Base-by-base conservation (phyloP, 495 filamentous ascomycete species). In the Trichoderma parareesei region DNA sequence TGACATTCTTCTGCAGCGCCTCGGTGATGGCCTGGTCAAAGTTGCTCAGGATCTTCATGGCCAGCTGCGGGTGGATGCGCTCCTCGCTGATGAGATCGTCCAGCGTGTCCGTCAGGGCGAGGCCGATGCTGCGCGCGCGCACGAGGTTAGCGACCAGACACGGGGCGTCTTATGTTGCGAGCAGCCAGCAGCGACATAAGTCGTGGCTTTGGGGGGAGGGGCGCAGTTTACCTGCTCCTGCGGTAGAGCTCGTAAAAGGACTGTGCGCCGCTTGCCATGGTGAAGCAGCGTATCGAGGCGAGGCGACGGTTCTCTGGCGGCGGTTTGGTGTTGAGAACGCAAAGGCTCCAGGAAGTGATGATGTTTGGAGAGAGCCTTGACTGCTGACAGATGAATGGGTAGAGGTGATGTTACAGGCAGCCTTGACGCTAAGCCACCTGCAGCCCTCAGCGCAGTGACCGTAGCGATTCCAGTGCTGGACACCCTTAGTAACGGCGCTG, bases 181-280 rank as follows among this genome's bases (percentile, higher is more conserved):
- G 27, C 27, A 27, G 27, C 27, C 27, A 27, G 48, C 42, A 59
- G 68, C 60, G 62, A 66, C 27, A 27, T 27, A 27, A 27, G 27
- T 27, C 27, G 27, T 27, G 27, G 27, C 27, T 27, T 27, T 27
- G 27, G 27, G 27, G 40, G 53, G 63, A 64, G 7, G 42, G 44
- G 64, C 64, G 67, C 68, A 76, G 27, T 27, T 73, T 90, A 96
- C 92, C 91, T 96, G 87, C 91, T 94, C 79, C 92, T 89, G 69
- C 93, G 91, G 75, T 98, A 98, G 68, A 98, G 85, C 84, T 98
- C 94, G 75, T 97, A 98, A 78, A 90, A 97, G 66, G 84, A 80
- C 67, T 80, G 75, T n/a, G 64, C 37, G 68, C 64, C 67, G 61
- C 61, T 69, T 61, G 74, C 72, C 75, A 77, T 77, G 55, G 46